Evolutionary conservation across 2,329 filamentous ascomycete genomes (phyloP).

Genomic region (Trichoderma hamatum): DNA sequence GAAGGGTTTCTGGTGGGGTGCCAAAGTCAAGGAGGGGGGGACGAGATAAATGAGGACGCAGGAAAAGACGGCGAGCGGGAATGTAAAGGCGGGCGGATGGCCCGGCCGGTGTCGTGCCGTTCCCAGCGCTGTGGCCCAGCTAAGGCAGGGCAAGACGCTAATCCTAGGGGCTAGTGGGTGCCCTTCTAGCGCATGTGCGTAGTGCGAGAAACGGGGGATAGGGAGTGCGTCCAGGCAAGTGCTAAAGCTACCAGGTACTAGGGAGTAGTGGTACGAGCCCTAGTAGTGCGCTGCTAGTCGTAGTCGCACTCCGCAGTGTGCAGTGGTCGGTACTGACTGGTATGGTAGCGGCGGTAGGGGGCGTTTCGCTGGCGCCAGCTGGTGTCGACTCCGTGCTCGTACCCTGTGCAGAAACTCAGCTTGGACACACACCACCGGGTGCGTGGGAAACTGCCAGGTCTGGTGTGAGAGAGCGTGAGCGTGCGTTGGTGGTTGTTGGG

Average conservation of each 20-base stretch:
- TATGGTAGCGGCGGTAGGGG: slow-evolving; percentile 10
- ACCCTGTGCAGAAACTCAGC: slow-evolving; percentile 21
- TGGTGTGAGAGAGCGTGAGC: too few relatives aligned
- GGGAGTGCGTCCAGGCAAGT: slow-evolving; percentile 15
- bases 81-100: slow-evolving; percentile 44
- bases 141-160: slow-evolving; percentile 29
- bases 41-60: slow-evolving; percentile 26
- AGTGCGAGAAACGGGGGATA: slow-evolving; percentile 15
- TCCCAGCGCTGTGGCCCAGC: slow-evolving; percentile 42
- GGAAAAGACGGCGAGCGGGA: slow-evolving; percentile 36
- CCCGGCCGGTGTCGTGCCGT: slow-evolving; percentile 45
- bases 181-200: slow-evolving; percentile 27
- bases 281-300: not conserved
- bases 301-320: not conserved
- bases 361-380: not conserved
- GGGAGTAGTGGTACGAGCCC: slow-evolving; percentile 12
- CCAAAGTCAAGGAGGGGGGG: slow-evolving; percentile 27
- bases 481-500: slow-evolving; percentile 13
- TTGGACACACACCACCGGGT: slow-evolving; percentile 22
- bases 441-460: not conserved
- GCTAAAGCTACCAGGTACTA: slow-evolving; percentile 1
- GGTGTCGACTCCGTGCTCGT: slow-evolving; percentile 3
- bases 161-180: slow-evolving; percentile 27
- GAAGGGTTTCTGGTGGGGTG: slow-evolving; percentile 29
- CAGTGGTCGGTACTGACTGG: not conserved